A percentile compares a stretch with the other conserved stretches of the same genome.
These are phyloP conservation scores for Penicillium occitanis DNA, from an alignment of 2,329 filamentous ascomycete species.

Conservation along the genomic window DNA sequence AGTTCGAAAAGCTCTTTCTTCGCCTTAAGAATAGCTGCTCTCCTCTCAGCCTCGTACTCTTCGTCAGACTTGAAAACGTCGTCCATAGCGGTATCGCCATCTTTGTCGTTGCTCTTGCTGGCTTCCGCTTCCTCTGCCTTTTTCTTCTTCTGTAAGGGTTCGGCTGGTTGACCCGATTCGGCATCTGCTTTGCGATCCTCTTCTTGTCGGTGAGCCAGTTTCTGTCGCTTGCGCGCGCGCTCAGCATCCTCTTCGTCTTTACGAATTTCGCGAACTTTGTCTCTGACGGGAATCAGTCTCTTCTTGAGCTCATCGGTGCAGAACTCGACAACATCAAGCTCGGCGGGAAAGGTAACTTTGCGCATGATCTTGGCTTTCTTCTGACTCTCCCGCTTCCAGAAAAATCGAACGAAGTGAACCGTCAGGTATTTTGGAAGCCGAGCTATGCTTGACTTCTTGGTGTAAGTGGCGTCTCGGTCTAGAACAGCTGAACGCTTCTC, in stretches of 20 bases:
- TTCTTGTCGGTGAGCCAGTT: slow-evolving; percentile 61
- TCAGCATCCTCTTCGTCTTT: slow-evolving; percentile 95
- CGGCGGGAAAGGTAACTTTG: slow-evolving; percentile 93
- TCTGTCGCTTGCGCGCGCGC: slow-evolving; percentile 87
- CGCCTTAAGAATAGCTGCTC: slow-evolving; percentile 69
- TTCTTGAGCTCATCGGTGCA: slow-evolving; percentile 87
- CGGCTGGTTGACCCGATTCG: slow-evolving; percentile 32
- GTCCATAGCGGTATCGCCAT: slow-evolving; percentile 70
- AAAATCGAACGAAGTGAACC: slow-evolving; percentile 96
- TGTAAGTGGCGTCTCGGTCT: slow-evolving; percentile 77
- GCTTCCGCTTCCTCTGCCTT: slow-evolving; percentile 54
- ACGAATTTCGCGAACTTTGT: slow-evolving; percentile 90
- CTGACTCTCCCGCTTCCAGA: slow-evolving; percentile 91
- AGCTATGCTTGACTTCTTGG: slow-evolving; percentile 85
- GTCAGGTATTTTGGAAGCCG: slow-evolving; percentile 92
- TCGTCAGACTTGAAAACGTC: slow-evolving; percentile 88
- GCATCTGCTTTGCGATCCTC: slow-evolving; percentile 50
- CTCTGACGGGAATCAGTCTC: slow-evolving; percentile 83
- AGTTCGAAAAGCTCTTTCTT: slow-evolving; percentile 86
- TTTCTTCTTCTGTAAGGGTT: slow-evolving; percentile 51
- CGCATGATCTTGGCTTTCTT: slow-evolving; percentile 99
- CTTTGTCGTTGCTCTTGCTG: slow-evolving; percentile 53
- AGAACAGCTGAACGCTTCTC: slow-evolving; percentile 83
- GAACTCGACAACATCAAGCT: slow-evolving; percentile 91
- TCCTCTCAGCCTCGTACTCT: slow-evolving; percentile 83